Percentiles rank a stretch among this genome's conserved stretches.
Conservation (phyloP, 2,329 filamentous ascomycete species). For the Torrubiellomyces zombiae region DNA sequence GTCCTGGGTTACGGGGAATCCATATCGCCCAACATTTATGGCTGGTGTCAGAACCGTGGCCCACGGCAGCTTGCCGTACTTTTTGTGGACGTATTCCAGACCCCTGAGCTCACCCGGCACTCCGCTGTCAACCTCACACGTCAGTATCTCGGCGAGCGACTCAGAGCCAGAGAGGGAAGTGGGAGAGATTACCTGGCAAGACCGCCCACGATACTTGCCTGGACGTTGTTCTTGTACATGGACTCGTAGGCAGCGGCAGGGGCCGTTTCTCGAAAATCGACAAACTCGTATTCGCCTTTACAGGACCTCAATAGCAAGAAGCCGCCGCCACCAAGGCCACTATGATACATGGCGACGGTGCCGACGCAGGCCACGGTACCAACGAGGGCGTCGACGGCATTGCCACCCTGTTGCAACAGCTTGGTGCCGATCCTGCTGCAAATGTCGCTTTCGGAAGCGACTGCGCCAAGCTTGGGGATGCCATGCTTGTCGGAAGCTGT, state of each 20-base stretch:
- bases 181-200: slow-evolving; percentile 46
- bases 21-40: slow-evolving; percentile 52
- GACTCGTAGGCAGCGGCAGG: slow-evolving; percentile 62
- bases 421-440: slow-evolving; percentile 43
- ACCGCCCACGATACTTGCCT: slow-evolving; percentile 49
- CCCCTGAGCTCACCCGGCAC: slow-evolving; percentile 59
- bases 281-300: slow-evolving; percentile 55
- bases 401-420: slow-evolving; percentile 41
- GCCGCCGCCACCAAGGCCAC: slow-evolving; percentile 61
- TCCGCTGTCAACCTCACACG: slow-evolving; percentile 22
- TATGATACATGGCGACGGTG: slow-evolving; percentile 47
- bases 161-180: fast-evolving
- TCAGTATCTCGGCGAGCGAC: slow-evolving; percentile 11
- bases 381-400: slow-evolving; percentile 49
- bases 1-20: slow-evolving; percentile 57
- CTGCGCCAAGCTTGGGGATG: slow-evolving; percentile 33
- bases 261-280: slow-evolving; percentile 76
- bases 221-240: slow-evolving; percentile 60
- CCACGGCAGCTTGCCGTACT: slow-evolving; percentile 50
- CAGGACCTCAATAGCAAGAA: slow-evolving; percentile 56
- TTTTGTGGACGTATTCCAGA: slow-evolving; percentile 54
- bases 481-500: too few relatives aligned
- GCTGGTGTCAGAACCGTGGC: slow-evolving; percentile 51
- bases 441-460: slow-evolving; percentile 41
- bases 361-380: slow-evolving; percentile 49